Percentiles rank a stretch among this genome's conserved stretches.
Conservation (phyloP, 305 asterid genomes). For the Fraxinus angustifolia region DNA sequence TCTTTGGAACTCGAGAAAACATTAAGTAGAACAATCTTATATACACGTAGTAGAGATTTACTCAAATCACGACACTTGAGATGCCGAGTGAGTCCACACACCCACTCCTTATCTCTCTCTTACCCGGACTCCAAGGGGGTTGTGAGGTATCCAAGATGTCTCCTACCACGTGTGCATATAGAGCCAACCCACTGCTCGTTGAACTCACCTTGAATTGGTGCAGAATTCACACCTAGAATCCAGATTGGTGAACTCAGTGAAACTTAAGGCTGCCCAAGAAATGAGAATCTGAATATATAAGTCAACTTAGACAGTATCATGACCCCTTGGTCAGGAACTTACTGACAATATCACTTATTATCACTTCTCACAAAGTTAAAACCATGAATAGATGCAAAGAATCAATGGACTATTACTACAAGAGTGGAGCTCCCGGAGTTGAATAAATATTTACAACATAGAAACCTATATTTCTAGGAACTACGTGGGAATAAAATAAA, state of each 20-base stretch:
- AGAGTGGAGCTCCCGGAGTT: conserved; percentile 33
- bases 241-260: not conserved
- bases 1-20: not conserved
- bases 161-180: not conserved
- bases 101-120: not conserved
- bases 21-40: not conserved
- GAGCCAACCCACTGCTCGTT: not conserved
- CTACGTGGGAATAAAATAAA: conserved; percentile 12
- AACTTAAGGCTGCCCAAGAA: not conserved
- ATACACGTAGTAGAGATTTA: not conserved
- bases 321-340: not conserved
- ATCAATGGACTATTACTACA: conserved; percentile 30
- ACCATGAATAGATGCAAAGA: conserved; percentile 34
- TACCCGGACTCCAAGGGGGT: not conserved
- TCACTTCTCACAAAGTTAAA: conserved; percentile 6
- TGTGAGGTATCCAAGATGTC: not conserved
- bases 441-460: conserved; percentile 29
- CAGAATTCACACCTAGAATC: not conserved
- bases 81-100: not conserved
- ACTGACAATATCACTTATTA: not conserved
- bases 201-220: not conserved
- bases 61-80: not conserved
- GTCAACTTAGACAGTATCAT: not conserved
- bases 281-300: not conserved
- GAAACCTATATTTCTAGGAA: conserved; percentile 18